Evolutionary conservation across 2,329 filamentous ascomycete species (phyloP).

Genomic region (Basipetospora chlamydospora): DNA sequence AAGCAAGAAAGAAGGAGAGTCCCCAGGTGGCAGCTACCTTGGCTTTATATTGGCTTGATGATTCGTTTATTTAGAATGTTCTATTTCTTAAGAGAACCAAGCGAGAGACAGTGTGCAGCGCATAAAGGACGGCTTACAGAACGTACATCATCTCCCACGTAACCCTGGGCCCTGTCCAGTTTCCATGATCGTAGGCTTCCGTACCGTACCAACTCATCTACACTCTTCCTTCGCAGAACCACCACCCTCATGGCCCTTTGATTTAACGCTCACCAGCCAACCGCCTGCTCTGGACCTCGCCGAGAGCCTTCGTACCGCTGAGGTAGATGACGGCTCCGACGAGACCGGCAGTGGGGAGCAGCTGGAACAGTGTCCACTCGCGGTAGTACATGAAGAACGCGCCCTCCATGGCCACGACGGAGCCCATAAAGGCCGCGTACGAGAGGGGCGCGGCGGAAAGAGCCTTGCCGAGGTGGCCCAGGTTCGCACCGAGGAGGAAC

Average conservation of each 20-base stretch:
- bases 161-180: no score
- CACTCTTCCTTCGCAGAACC: neutral
- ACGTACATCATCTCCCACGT: no score
- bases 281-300: conserved; percentile 81
- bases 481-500: conserved; percentile 68
- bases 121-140: no score
- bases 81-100: no score
- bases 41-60: no score
- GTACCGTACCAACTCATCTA: neutral
- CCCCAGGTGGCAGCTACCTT: no score
- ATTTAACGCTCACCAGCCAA: conserved; percentile 53
- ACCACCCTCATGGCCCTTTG: neutral
- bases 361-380: conserved; percentile 83
- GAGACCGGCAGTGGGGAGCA: conserved; percentile 55
- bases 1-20: no score
- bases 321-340: conserved; percentile 62
- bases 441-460: conserved; percentile 63
- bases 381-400: conserved; percentile 94
- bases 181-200: no score
- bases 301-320: conserved; percentile 77
- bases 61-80: no score
- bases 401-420: conserved; percentile 73
- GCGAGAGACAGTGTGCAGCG: no score
- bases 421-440: conserved; percentile 74
- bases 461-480: conserved; percentile 63